phyloP scores from a whole-genome alignment of 257 asterid genomes.

The Scutellaria barbata region DNA sequence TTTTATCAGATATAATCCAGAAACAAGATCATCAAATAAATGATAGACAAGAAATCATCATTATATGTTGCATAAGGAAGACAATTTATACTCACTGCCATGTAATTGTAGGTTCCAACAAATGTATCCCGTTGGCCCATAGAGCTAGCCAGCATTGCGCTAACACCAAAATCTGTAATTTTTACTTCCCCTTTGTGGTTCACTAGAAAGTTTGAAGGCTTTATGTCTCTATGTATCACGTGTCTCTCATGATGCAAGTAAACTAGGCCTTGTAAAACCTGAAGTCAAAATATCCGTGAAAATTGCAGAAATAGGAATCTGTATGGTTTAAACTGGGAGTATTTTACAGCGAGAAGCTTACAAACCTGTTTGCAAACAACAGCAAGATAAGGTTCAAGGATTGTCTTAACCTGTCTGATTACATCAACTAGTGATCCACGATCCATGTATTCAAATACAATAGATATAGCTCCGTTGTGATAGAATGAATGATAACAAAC shows the following conservation, averaged over 20 bases:
- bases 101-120: slow-evolving; percentile 95
- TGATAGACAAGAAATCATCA: no score
- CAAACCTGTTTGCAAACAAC: slow-evolving; percentile 92
- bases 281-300: slow-evolving; percentile 24
- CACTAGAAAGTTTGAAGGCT: slow-evolving; percentile 72
- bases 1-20: not conserved
- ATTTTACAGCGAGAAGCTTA: slow-evolving; percentile 33
- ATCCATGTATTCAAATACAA: slow-evolving; percentile 97
- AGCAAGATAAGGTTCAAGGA: slow-evolving; percentile 97
- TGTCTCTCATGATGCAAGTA: slow-evolving; percentile 83
- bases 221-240: slow-evolving; percentile 92
- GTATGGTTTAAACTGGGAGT: not conserved
- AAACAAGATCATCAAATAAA: not conserved
- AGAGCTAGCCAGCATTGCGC: slow-evolving; percentile 94
- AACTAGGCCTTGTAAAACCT: slow-evolving; percentile 94
- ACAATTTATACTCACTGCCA: slow-evolving; percentile 67
- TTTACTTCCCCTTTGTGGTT: slow-evolving; percentile 95
- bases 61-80: not conserved
- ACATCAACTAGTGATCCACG: slow-evolving; percentile 85
- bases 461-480: slow-evolving; percentile 96
- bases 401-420: slow-evolving; percentile 75
- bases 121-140: slow-evolving; percentile 96
- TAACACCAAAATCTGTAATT: slow-evolving; percentile 97
- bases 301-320: slow-evolving; percentile 4
- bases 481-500: slow-evolving; percentile 97